Conservation (phyloP, 805 yeast species). For the Saccharomyces kudriavzevii region DNA sequence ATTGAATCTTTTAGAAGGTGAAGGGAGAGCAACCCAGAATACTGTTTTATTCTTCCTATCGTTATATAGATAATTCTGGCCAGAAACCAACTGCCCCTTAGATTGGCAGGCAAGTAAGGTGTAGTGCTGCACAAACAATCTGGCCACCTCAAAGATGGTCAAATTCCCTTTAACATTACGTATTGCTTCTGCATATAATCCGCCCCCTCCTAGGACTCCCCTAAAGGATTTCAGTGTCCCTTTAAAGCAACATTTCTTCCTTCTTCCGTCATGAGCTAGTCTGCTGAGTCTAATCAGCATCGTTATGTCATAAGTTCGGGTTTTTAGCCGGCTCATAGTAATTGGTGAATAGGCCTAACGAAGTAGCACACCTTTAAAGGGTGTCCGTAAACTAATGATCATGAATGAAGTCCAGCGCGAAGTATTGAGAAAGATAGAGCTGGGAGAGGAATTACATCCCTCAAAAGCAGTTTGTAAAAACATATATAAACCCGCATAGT, state of each 20-base stretch:
- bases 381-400: neutral
- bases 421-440: neutral
- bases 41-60: neutral
- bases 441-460: neutral
- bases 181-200: neutral
- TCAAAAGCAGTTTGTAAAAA: neutral
- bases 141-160: neutral
- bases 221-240: neutral
- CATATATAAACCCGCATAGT: neutral
- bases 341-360: neutral
- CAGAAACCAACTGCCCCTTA: neutral
- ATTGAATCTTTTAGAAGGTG: neutral
- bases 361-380: neutral
- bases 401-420: neutral
- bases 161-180: neutral
- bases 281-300: neutral
- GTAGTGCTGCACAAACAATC: neutral
- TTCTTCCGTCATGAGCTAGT: neutral
- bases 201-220: neutral
- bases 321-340: neutral
- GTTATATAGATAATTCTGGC: neutral
- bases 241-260: neutral
- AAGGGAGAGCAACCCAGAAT: neutral
- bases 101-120: neutral
- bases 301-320: neutral